Conservation (phyloP, 371 early-diverging fungal genomes). For the Mortierella sp. region DNA sequence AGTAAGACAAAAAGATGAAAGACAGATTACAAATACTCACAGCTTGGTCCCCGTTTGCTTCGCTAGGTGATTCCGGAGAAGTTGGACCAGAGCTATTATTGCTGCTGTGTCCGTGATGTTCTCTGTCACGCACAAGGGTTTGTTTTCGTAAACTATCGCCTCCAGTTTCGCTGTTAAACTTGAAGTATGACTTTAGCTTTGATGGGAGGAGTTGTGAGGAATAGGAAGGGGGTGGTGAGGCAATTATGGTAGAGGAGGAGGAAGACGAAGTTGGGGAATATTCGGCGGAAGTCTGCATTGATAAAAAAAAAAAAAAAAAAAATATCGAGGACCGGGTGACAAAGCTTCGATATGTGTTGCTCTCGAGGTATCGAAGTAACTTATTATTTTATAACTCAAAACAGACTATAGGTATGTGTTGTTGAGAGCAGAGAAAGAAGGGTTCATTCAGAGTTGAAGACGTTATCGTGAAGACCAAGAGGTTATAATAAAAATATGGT, state of each 20-base stretch:
- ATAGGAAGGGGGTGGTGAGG: slow-evolving; percentile 28
- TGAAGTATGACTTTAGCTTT: slow-evolving; percentile 34
- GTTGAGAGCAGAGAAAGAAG: background rate
- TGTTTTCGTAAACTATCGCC: slow-evolving; percentile 9
- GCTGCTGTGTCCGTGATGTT: background rate
- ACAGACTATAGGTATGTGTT: background rate
- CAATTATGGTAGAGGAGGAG: slow-evolving; percentile 19
- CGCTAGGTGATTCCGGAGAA: slow-evolving; percentile 14
- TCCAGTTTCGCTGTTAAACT: slow-evolving; percentile 12
- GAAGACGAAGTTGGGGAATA: slow-evolving; percentile 12
- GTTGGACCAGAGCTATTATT: slow-evolving; percentile 5
- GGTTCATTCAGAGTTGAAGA: background rate
- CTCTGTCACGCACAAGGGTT: slow-evolving; percentile 13
- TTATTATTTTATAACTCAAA: background rate
- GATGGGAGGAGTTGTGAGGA: slow-evolving; percentile 43
- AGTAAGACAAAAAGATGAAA: background rate
- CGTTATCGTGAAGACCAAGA: background rate
- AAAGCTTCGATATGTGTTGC: background rate
- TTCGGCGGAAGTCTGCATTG: slow-evolving; percentile 30
- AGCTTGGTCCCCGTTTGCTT: slow-evolving; percentile 8
- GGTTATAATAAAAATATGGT: background rate
- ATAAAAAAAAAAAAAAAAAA: background rate
- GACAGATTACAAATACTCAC: slow-evolving; percentile 11
- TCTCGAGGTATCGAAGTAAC: background rate
- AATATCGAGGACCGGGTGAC: background rate